phyloP scores from a whole-genome alignment of 306 rosid species.

The Amphicarpaea edgeworthii region DNA sequence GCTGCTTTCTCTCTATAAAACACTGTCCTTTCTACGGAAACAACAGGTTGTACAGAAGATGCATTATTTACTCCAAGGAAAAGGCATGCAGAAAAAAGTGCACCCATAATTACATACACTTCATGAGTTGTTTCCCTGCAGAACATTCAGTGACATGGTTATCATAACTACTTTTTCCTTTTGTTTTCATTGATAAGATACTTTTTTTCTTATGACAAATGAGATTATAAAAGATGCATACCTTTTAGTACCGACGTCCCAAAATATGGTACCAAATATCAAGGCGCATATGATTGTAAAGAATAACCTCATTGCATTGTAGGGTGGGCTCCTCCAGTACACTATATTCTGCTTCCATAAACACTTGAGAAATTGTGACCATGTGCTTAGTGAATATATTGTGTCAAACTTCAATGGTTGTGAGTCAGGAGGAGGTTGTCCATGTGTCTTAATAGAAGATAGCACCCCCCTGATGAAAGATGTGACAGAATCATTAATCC shows the following conservation, averaged over 20 bases:
- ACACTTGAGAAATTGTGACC: conserved; percentile 63
- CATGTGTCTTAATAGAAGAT: conserved; percentile 55
- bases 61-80: conserved; percentile 84
- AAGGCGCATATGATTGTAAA: conserved; percentile 72
- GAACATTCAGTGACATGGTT: conserved; percentile 40
- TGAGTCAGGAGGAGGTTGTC: conserved; percentile 63
- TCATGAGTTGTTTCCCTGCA: conserved; percentile 68
- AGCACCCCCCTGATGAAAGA: conserved; percentile 65
- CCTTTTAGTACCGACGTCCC: conserved; percentile 77
- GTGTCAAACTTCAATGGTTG: conserved; percentile 72
- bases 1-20: conserved; percentile 91
- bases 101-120: conserved; percentile 77
- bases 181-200: conserved; percentile 23
- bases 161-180: conserved; percentile 3
- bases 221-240: conserved; percentile 40
- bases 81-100: conserved; percentile 72
- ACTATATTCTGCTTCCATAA: conserved; percentile 86
- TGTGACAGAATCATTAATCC: conserved; percentile 16
- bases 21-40: conserved; percentile 92
- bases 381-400: conserved; percentile 56
- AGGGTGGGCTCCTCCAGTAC: conserved; percentile 91
- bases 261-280: conserved; percentile 69
- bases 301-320: conserved; percentile 73
- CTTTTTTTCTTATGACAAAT: conserved; percentile 5
- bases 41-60: conserved; percentile 87